phyloP scores from a whole-genome alignment of 495 filamentous ascomycete genomes.

The Daldinia decipiens region DNA sequence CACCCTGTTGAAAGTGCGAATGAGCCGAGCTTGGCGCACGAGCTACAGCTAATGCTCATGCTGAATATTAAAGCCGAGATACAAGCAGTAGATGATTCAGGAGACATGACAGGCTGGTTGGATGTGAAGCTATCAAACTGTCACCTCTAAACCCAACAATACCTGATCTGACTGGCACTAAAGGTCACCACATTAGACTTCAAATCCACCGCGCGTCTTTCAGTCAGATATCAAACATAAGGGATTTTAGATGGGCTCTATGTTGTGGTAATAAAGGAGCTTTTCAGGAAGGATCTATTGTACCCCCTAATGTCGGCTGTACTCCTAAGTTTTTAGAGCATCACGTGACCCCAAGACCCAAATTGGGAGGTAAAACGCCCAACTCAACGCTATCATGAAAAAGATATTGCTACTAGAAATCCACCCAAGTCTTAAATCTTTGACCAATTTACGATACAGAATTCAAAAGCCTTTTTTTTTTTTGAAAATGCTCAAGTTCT shows the following conservation, averaged over 20 bases:
- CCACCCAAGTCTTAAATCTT: background rate
- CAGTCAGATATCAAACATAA: no score
- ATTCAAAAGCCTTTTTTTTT: background rate
- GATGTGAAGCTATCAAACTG: conserved; percentile 53
- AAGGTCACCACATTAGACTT: no score
- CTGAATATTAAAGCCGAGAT: conserved; percentile 90
- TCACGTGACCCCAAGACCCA: background rate
- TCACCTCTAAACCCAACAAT: background rate
- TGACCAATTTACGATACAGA: no score
- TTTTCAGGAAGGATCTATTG: background rate
- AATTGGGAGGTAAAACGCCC: background rate
- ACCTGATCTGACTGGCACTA: background rate
- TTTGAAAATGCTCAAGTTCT: background rate
- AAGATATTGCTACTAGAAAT: background rate
- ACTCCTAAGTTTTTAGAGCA: background rate
- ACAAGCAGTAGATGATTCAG: conserved; percentile 75
- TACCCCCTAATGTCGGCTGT: background rate
- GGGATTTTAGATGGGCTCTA: background rate
- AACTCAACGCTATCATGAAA: conserved; percentile 3
- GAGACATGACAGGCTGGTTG: conserved; percentile 73
- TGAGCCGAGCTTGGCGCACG: conserved; percentile 62
- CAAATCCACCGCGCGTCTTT: no score
- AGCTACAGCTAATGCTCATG: conserved; percentile 88
- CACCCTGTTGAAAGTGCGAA: conserved; percentile 11
- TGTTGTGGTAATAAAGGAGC: background rate